A percentile compares a stretch with the other conserved stretches of the same genome.
These are phyloP conservation scores for Candida andamanensis DNA, from an alignment of 805 yeast species.

Conservation along the genomic window DNA sequence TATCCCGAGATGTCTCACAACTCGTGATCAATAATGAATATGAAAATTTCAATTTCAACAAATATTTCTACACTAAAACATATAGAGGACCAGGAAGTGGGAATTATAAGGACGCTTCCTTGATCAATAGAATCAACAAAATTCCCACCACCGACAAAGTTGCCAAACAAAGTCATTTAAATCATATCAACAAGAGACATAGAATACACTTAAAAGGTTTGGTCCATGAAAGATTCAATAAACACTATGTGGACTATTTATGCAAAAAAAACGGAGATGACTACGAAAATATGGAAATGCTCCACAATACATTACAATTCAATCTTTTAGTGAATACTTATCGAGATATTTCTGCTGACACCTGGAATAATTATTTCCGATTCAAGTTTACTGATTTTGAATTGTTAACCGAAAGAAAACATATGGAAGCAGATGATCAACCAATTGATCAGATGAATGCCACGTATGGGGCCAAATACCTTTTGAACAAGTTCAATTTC, in stretches of 20 bases:
- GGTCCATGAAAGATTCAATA: conserved; percentile 28
- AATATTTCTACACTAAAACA: conserved; percentile 35
- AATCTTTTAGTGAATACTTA: conserved; percentile 36
- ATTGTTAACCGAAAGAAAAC: conserved; percentile 16
- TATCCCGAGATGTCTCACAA: conserved; percentile 32
- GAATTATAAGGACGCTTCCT: conserved; percentile 40
- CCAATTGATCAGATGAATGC: conserved; percentile 6
- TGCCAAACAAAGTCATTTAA: conserved; percentile 14
- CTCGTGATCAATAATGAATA: conserved; percentile 31
- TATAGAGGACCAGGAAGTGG: conserved; percentile 45
- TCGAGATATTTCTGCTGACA: conserved; percentile 33
- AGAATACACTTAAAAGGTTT: conserved; percentile 33
- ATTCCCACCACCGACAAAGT: conserved; percentile 14
- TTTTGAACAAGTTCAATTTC: conserved; percentile 23
- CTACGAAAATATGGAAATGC: conserved; percentile 35
- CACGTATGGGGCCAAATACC: conserved; percentile 10
- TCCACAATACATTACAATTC: conserved; percentile 39
- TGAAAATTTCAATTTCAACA: conserved; percentile 30
- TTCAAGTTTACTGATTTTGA: conserved; percentile 38
- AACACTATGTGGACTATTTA: conserved; percentile 25
- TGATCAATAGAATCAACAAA: conserved; percentile 35
- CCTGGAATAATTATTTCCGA: conserved; percentile 35
- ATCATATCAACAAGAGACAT: conserved; percentile 10
- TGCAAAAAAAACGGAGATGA: conserved; percentile 29
- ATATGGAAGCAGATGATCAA: not conserved